Base-by-base conservation (phyloP, 805 yeast species). In the Zygosaccharomyces siamensis region DNA sequence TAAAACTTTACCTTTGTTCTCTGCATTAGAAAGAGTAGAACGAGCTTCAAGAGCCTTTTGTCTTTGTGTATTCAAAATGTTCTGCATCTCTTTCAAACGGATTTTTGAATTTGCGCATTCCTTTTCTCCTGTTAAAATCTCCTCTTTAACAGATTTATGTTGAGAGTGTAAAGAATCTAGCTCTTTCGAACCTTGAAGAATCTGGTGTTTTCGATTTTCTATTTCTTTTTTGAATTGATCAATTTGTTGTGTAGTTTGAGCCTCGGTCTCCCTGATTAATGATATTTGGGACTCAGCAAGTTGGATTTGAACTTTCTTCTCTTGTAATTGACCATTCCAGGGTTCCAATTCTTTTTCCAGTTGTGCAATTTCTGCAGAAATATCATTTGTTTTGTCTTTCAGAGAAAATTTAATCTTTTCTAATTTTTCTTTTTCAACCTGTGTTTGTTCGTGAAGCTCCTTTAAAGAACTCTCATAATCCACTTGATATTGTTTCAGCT, bases 261-360 rank as follows among this genome's bases (percentile, higher is more conserved):
- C 61, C 41, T 73, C 69, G 49, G 80, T 78, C 14, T 73, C 76
- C 20, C 69, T 60, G 7, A 85, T 59, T 63, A 87, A 74, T 21
- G 79, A 78, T n/a, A 87, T 73, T 51, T 83, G 80, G 6, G 87
- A 78, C 45, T 78, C 73, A 3, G 81, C 78, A n/a, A 87, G 75
- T 44, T 81, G 77, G 6, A 85, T 76, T 40, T 81, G 80, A 11
- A 85, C 77, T 47, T 80, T 80, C 49, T 83, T 81, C 12, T 77
- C 75, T 50, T 78, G 81, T 27, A 89, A 69, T 53, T 80, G 76
- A 24, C 77, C 83, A 50, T 80, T 80, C 90, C 95, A 89, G 0
- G 98, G 99, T 55, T 86, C 90, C 5, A 89, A 68, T 51, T 83
- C 74, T 6, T 72, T 74, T 62, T 87, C 90, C 35, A 81, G 68